Conservation (phyloP, 2,329 filamentous ascomycete genomes). For the Aspergillus tamarii region DNA sequence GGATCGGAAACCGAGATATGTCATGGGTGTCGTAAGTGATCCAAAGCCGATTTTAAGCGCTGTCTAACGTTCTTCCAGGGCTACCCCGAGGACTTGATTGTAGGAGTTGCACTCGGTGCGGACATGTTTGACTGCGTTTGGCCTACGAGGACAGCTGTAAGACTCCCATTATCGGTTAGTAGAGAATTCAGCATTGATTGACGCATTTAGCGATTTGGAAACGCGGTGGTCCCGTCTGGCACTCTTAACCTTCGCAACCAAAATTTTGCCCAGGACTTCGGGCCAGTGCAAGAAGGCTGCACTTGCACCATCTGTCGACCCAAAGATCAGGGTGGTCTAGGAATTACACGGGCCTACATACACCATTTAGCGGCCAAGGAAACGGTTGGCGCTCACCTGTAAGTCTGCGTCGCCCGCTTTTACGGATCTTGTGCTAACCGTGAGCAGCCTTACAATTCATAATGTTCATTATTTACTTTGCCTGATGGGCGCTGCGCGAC, state of each 20-base stretch:
- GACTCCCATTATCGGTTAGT: conserved; percentile 24
- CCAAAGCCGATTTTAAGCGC: conserved; percentile 14
- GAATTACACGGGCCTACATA: conserved; percentile 84
- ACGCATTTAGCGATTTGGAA: conserved; percentile 74
- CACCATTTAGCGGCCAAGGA: conserved; percentile 93
- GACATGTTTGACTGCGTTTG: conserved; percentile 99
- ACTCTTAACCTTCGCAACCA: conserved; percentile 83
- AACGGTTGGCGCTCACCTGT: conserved; percentile 81
- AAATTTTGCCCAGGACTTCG: conserved; percentile 76
- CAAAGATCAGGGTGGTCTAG: conserved; percentile 69
- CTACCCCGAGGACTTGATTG: conserved; percentile 93
- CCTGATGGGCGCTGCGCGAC: conserved; percentile 74
- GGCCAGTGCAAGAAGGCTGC: conserved; percentile 81
- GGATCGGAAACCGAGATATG: conserved; percentile 91
- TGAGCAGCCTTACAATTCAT: conserved; percentile 79
- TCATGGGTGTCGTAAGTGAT: conserved; percentile 81
- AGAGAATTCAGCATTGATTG: conserved; percentile 10
- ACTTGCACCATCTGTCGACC: conserved; percentile 76
- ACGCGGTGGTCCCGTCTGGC: conserved; percentile 80
- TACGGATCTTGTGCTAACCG: conserved; percentile 14
- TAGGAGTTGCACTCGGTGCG: conserved; percentile 89
- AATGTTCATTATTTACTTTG: conserved; percentile 92
- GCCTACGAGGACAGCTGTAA: conserved; percentile 87
- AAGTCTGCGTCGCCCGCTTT: conserved; percentile 23
- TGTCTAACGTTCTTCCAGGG: conserved; percentile 55